Base-by-base conservation (phyloP, 768 basidiomycete genomes). In the Naganishia vishniacii region DNA sequence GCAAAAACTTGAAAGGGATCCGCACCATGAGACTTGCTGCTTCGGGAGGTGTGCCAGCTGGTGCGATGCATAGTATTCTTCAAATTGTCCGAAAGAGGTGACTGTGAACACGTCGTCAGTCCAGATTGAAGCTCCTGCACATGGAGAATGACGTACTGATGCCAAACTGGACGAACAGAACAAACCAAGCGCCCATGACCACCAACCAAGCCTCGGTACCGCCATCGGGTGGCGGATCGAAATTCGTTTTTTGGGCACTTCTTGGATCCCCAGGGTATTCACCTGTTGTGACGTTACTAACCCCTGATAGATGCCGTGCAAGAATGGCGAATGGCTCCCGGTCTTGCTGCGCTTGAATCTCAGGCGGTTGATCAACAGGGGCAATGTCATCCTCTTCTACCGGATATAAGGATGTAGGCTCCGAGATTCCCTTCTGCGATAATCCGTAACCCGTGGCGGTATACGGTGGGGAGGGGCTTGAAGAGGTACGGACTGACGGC, bases 201-300 rank as follows among this genome's bases (percentile, higher is more conserved):
- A 73, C 73, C 20, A 63, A 49, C 75, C 75, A 76, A 46, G 75
- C 75, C 13, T 74, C 72, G 18, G 46, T 51, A 6, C 75, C 75
- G 7, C 75, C 75, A 62, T 76, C 75, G 2, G 75, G 75, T 20
- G 75, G 72, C 12, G 72, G 72, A 46, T 71, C 73, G 28, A 74
- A 48, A 0, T 64, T 67, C 18, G 61, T 59, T 26, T 56, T 28
- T 13, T 28, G 29, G n/a, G 68, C 69, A 18, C n/a, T n/a, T n/a
- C n/a, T n/a, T n/a, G n/a, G 32, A 56, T 56, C 34, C 11, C 25
- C 47, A 4, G 23, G 8, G 28, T 51, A 31, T 34, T 25, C 37
- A 41, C 67, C 71, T 67, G 68, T 62, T 8, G 59, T 32, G 6
- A 31, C 31, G 41, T 37, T 46, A 16, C 42, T 47, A 18, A 64